These are phyloP conservation scores for Grosmannia clavigera DNA, from an alignment of 2,329 filamentous ascomycete genomes.

Conservation along the genomic window DNA sequence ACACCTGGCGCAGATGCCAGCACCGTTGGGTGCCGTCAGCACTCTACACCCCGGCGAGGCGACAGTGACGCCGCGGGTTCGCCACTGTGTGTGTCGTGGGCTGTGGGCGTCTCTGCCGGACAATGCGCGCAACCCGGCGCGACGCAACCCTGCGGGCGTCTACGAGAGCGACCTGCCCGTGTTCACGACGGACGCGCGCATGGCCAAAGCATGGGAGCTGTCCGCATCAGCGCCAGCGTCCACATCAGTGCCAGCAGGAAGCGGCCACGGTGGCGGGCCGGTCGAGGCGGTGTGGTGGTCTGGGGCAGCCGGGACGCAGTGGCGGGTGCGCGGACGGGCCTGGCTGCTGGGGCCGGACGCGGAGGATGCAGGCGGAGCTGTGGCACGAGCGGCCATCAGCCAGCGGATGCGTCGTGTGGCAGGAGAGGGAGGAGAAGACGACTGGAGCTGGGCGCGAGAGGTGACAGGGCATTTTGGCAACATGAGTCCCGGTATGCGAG, in stretches of 20 bases:
- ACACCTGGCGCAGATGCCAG: slow-evolving; percentile 34
- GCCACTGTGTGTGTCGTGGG: slow-evolving; percentile 76
- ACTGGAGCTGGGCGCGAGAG: slow-evolving; percentile 73
- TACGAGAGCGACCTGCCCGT: slow-evolving; percentile 70
- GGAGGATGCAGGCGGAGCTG: slow-evolving; percentile 43
- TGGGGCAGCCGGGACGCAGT: slow-evolving; percentile 59
- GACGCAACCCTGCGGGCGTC: slow-evolving; percentile 51
- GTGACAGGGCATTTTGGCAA: slow-evolving; percentile 86
- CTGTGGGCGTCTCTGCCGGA: slow-evolving; percentile 64
- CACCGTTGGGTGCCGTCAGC: slow-evolving; percentile 38
- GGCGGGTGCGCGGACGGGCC: slow-evolving; percentile 67
- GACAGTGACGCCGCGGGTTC: slow-evolving; percentile 41
- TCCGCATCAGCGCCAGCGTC: slow-evolving; percentile 35
- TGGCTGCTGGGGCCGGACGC: slow-evolving; percentile 62
- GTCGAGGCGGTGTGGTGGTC: slow-evolving; percentile 80
- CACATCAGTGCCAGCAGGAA: slow-evolving; percentile 18
- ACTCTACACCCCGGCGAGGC: slow-evolving; percentile 28
- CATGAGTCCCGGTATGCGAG: slow-evolving; percentile 66
- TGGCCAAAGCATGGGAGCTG: slow-evolving; percentile 71
- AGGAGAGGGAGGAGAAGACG: slow-evolving; percentile 1
- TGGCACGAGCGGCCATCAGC: slow-evolving; percentile 60
- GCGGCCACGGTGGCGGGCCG: slow-evolving; percentile 49
- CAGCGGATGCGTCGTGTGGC: slow-evolving; percentile 28
- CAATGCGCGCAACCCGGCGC: slow-evolving; percentile 61
- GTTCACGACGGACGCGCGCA: slow-evolving; percentile 79